Percentiles rank a stretch among this genome's conserved stretches.
Evolutionary conservation across 2,329 filamentous ascomycete species (phyloP).

Genomic region (Xylaria polymorpha): DNA sequence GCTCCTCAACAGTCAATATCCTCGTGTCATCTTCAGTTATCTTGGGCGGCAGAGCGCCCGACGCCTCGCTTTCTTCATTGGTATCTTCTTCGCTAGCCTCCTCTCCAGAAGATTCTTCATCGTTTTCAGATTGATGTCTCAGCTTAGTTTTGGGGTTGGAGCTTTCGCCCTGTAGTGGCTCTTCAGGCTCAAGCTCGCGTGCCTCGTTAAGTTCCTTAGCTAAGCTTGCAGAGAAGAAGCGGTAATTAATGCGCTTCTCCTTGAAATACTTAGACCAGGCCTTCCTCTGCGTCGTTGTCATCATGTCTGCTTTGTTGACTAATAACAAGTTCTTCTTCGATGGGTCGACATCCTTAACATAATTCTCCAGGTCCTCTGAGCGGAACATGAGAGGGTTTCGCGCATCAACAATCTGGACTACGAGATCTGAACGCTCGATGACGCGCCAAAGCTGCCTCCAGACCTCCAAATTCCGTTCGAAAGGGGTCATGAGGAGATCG

Average conservation of each 20-base stretch:
- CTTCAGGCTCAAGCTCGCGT: conserved; percentile 64
- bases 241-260: conserved; percentile 83
- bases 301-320: conserved; percentile 99
- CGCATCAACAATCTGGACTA: conserved; percentile 98
- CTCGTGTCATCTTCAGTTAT: conserved; percentile 71
- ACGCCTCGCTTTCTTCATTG: conserved; percentile 53
- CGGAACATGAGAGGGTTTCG: conserved; percentile 94
- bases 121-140: conserved; percentile 39
- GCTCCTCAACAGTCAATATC: conserved; percentile 91
- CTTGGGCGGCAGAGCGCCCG: conserved; percentile 53
- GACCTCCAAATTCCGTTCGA: conserved; percentile 96
- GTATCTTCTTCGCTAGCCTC: conserved; percentile 45
- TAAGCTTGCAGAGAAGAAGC: conserved; percentile 94
- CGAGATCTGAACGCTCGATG: conserved; percentile 92
- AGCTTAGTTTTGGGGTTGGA: conserved; percentile 51
- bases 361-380: conserved; percentile 90
- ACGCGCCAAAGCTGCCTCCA: conserved; percentile 99
- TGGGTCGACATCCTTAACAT: conserved; percentile 91
- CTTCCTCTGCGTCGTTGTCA: conserved; percentile 85
- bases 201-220: conserved; percentile 90
- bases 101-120: conserved; percentile 42
- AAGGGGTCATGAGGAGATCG: conserved; percentile 95
- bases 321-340: conserved; percentile 91
- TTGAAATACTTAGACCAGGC: conserved; percentile 90
- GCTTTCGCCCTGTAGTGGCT: conserved; percentile 48